Evolutionary conservation across 2,329 filamentous ascomycete genomes (phyloP).

Genomic region (Colletotrichum lupini): DNA sequence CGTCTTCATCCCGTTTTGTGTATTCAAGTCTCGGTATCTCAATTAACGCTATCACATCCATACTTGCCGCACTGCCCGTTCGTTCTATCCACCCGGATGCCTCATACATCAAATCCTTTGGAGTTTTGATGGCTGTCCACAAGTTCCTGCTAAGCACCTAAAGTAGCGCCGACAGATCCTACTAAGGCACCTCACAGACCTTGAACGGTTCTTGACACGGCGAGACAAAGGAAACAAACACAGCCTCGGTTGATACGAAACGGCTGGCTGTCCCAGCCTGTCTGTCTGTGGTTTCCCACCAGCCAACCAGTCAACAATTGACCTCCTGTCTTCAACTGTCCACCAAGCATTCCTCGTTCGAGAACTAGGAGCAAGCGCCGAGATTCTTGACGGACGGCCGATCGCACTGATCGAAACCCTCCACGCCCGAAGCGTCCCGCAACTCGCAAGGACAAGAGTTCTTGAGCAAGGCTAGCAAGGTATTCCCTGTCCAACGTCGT

Average conservation of each 20-base stretch:
- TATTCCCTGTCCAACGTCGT: slow-evolving; percentile 13
- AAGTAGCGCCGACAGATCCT: slow-evolving; percentile 8
- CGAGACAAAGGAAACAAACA: slow-evolving; percentile 35
- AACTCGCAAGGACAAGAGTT: background rate
- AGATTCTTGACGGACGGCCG: slow-evolving; percentile 3
- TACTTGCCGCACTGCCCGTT: background rate
- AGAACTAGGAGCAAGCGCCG: slow-evolving; percentile 25
- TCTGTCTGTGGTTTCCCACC: background rate
- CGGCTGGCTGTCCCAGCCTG: slow-evolving; percentile 19
- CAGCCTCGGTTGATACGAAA: slow-evolving; percentile 32
- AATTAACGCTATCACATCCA: background rate
- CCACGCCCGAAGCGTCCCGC: background rate
- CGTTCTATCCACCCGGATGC: background rate
- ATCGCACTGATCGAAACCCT: slow-evolving; percentile 18
- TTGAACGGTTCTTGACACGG: slow-evolving; percentile 7
- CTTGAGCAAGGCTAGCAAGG: slow-evolving; percentile 23
- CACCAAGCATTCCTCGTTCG: background rate
- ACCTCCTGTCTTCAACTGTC: background rate
- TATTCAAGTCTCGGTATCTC: background rate
- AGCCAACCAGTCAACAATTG: background rate
- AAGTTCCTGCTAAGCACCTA: background rate
- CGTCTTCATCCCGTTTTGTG: slow-evolving; percentile 9
- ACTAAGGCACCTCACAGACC: slow-evolving; percentile 31
- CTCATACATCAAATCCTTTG: background rate
- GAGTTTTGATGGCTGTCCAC: background rate